Base-by-base conservation (phyloP, 345 rosid species). In the Psidium guajava region DNA sequence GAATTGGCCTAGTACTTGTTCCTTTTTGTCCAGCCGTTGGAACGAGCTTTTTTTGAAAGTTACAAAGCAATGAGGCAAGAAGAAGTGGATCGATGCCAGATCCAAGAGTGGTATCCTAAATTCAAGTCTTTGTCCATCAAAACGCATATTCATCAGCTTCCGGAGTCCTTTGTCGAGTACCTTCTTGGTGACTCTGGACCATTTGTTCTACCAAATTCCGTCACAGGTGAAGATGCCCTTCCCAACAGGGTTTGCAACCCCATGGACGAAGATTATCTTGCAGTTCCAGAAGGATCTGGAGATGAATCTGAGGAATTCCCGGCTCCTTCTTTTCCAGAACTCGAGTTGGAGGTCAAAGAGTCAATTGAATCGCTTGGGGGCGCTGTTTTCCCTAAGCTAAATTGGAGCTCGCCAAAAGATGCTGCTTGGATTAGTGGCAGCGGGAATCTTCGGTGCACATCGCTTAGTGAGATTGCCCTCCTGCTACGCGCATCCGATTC, bases 381-480 rank as follows among this genome's bases (percentile, higher is more conserved):
- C 15, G 85, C 93, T 1, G 87, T 94, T 20, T 92, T 96, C 74
- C 98, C 98, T 10, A 95, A 96, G 89, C 88, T 95, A 84, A 96
- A 94, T 83, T 96, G 99, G 99, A 95, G 98, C 83, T 92, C 99
- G 20, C 99, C 98, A 20, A 96, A 96, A 87, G 99, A 96, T 12
- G 87, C 98, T 54, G 95, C 98, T 36, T 95, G 99, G 98, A 96
- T 96, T 42, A 93, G 97, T 87, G 82, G 96, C 32, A 89, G 92
- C 6, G 96, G 93, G 86, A 89, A 91, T 82, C 94, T 95, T 14
- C 90, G 94, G 44, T 94, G 99, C 87, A 84, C 94, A 54, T 91
- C 94, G 18, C 90, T 96, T 83, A 82, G 88, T 57, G 88, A 82
- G 57, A 87, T 85, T 12, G 93, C 90, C 6, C 94, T 96, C 87